A percentile compares a stretch with the other conserved stretches of the same genome.
Evolutionary conservation across 768 basidiomycete genomes (phyloP).

Genomic region (Trametes maxima): DNA sequence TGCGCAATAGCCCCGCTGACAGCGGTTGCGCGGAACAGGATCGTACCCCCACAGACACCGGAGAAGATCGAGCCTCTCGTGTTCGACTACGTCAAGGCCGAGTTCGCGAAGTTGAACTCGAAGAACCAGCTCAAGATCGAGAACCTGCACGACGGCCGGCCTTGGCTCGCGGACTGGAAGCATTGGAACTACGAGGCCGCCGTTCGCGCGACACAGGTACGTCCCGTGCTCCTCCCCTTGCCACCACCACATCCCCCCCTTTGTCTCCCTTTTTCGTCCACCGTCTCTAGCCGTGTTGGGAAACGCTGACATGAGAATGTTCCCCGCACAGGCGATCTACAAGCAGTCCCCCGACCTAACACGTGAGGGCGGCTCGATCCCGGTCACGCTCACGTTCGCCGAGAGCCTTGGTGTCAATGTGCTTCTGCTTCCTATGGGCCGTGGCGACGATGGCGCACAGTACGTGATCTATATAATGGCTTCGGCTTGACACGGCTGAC

Average conservation of each 20-base stretch:
- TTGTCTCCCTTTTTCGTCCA: background rate
- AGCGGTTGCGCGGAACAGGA: slow-evolving; percentile 36
- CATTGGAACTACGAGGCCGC: slow-evolving; percentile 97
- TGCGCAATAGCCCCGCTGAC: background rate
- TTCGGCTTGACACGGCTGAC: background rate
- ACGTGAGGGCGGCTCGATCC: slow-evolving; percentile 93
- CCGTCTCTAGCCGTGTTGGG: background rate
- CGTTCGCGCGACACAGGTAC: slow-evolving; percentile 77
- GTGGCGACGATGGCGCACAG: slow-evolving; percentile 95
- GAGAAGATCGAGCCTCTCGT: slow-evolving; percentile 72
- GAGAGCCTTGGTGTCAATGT: slow-evolving; percentile 87
- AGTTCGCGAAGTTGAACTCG: slow-evolving; percentile 82
- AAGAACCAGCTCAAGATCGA: slow-evolving; percentile 83
- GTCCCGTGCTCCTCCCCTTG: background rate
- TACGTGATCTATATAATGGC: slow-evolving; percentile 40
- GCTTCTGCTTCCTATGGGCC: slow-evolving; percentile 87
- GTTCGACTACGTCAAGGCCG: slow-evolving; percentile 63
- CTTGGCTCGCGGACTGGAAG: slow-evolving; percentile 83
- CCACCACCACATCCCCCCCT: too few species aligned
- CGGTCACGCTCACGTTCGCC: slow-evolving; percentile 92
- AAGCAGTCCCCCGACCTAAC: slow-evolving; percentile 77
- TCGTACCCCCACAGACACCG: slow-evolving; percentile 88
- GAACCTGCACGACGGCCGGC: slow-evolving; percentile 78
- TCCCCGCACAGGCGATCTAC: slow-evolving; percentile 51
- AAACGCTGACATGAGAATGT: too few species aligned